Conservation (phyloP, 2,329 filamentous ascomycete species). For the Blumeriella jaapii region DNA sequence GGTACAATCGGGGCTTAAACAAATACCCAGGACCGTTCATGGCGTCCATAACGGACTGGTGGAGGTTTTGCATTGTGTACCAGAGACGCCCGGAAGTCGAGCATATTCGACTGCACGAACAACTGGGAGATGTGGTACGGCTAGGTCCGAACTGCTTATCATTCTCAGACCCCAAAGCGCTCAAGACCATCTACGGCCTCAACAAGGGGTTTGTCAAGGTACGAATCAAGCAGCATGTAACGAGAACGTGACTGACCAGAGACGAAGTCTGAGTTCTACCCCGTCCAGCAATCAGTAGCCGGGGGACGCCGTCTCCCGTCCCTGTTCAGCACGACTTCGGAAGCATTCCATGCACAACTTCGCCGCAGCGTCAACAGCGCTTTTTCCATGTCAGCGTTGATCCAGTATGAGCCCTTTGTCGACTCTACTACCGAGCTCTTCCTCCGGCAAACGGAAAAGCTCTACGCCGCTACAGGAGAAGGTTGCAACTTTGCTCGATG, state of each 20-base stretch:
- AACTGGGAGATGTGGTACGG: slow-evolving; percentile 64
- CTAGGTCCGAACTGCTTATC: slow-evolving; percentile 64
- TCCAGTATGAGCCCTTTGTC: slow-evolving; percentile 72
- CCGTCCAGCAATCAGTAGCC: slow-evolving; percentile 62
- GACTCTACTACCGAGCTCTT: slow-evolving; percentile 64
- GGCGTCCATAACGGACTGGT: slow-evolving; percentile 60
- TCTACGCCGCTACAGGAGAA: slow-evolving; percentile 33
- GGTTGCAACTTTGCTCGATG: slow-evolving; percentile 56
- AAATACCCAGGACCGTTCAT: slow-evolving; percentile 62
- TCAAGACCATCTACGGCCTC: slow-evolving; percentile 68
- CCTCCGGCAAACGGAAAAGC: slow-evolving; percentile 46
- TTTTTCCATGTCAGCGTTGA: slow-evolving; percentile 65
- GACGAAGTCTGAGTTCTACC: slow-evolving; percentile 63
- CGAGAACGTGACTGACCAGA: not conserved
- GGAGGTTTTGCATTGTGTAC: slow-evolving; percentile 61
- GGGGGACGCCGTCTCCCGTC: slow-evolving; percentile 58
- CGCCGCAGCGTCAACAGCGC: slow-evolving; percentile 64
- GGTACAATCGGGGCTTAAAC: slow-evolving; percentile 46
- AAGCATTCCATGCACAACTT: slow-evolving; percentile 64
- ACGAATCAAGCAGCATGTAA: slow-evolving; percentile 10
- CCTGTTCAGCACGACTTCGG: slow-evolving; percentile 66
- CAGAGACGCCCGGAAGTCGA: slow-evolving; percentile 54
- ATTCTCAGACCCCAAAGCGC: slow-evolving; percentile 60
- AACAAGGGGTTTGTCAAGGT: slow-evolving; percentile 77
- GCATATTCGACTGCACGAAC: slow-evolving; percentile 54